phyloP scores from a whole-genome alignment of 495 filamentous ascomycete genomes.

The Annulohypoxylon bovei region DNA sequence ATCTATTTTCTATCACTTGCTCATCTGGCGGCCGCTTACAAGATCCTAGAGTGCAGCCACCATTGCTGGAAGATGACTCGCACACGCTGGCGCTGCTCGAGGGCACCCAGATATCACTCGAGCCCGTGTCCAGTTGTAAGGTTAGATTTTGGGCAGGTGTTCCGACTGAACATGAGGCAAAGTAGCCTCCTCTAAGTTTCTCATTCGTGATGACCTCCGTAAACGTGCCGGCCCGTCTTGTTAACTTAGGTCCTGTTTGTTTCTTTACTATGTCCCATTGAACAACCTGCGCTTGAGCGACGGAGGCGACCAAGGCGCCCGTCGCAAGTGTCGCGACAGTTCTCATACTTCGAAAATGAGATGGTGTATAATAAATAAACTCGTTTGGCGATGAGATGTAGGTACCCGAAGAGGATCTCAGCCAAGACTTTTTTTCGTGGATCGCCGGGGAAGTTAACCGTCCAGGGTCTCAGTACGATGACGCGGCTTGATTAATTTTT shows the following conservation, averaged over 20 bases:
- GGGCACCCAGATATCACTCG: conserved; percentile 91
- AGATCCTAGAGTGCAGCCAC: conserved; percentile 57
- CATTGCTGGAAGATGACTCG: conserved; percentile 27
- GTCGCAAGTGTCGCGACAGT: conserved; percentile 35
- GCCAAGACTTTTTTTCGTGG: conserved; percentile 27
- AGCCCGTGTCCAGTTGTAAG: conserved; percentile 83
- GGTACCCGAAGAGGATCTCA: neutral
- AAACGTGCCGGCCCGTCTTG: conserved; percentile 48
- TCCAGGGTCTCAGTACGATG: conserved; percentile 16
- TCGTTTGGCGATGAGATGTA: conserved; percentile 4
- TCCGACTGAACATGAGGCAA: conserved; percentile 73
- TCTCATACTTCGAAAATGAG: conserved; percentile 29
- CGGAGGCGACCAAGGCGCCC: conserved; percentile 47
- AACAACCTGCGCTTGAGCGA: conserved; percentile 51
- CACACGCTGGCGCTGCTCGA: conserved; percentile 69
- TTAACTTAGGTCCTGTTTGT: conserved; percentile 30
- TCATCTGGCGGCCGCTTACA: conserved; percentile 49
- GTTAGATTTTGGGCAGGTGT: conserved; percentile 73
- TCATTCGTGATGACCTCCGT: conserved; percentile 56
- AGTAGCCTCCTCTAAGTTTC: conserved; percentile 66
- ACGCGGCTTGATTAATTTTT: conserved; percentile 27
- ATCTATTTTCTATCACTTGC: neutral
- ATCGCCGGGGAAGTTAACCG: conserved; percentile 17
- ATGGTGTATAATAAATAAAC: neutral
- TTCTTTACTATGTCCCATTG: conserved; percentile 55